Conservation (phyloP, 2,329 filamentous ascomycete species). For the Pestalotiopsis sp. region DNA sequence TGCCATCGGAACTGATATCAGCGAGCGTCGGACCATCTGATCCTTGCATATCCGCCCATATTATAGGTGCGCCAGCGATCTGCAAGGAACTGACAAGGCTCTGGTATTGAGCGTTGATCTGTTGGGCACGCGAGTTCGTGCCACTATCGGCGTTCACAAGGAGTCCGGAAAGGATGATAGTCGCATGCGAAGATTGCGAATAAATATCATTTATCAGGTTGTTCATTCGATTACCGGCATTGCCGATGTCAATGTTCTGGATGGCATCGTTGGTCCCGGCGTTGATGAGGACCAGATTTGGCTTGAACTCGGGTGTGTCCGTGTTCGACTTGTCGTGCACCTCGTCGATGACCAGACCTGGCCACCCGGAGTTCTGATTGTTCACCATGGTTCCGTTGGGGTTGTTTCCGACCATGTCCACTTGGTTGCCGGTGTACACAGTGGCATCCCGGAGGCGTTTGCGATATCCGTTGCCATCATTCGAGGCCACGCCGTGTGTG, state of each 20-base stretch:
- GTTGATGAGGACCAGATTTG: constrained; percentile 39
- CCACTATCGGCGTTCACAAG: constrained; percentile 25
- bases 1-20: constrained; percentile 32
- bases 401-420: constrained; percentile 39
- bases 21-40: constrained; percentile 22
- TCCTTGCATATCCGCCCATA: constrained; percentile 33
- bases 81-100: constrained; percentile 22
- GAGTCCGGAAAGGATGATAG: constrained; percentile 34
- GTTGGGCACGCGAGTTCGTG: constrained; percentile 22
- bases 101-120: constrained; percentile 29
- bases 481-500: constrained; percentile 33
- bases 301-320: constrained; percentile 28
- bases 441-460: constrained; percentile 35
- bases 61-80: constrained; percentile 22
- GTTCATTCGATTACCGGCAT: constrained; percentile 27
- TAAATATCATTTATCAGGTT: constrained; percentile 31
- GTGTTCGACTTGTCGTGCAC: constrained; percentile 30
- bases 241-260: constrained; percentile 28
- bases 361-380: constrained; percentile 38
- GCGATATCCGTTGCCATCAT: constrained; percentile 36
- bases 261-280: constrained; percentile 40
- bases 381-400: constrained; percentile 35
- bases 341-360: constrained; percentile 33
- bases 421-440: constrained; percentile 25
- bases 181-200: constrained; percentile 27